A percentile compares a stretch with the other conserved stretches of the same genome.
Conservation (phyloP, 2,329 filamentous ascomycete species). For the Aspergillus sp. region DNA sequence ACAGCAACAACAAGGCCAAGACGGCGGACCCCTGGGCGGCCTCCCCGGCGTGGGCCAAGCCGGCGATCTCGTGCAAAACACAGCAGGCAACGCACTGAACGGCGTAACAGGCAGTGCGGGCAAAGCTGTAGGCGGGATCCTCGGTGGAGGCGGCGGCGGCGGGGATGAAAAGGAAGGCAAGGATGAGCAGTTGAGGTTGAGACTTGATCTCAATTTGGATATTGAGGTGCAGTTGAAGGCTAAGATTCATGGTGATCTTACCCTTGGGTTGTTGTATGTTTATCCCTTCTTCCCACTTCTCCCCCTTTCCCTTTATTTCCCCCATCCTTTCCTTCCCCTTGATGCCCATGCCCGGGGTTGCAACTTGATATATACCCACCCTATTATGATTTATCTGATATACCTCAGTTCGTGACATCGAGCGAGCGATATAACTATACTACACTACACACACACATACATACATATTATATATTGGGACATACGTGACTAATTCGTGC, state of each 20-base stretch:
- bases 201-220: constrained; percentile 74
- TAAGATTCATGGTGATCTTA: constrained; percentile 77
- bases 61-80: constrained; percentile 56
- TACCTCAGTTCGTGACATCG: no score
- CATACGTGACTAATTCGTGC: no score
- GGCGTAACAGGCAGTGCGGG: constrained; percentile 43
- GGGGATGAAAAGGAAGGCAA: constrained; percentile 49
- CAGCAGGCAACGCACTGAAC: constrained; percentile 50
- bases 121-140: constrained; percentile 45
- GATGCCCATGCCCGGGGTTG: no score
- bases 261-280: constrained; percentile 71
- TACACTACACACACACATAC: no score
- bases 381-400: no score
- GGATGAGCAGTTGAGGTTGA: constrained; percentile 65
- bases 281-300: background rate
- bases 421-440: no score
- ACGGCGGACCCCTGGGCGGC: constrained; percentile 45
- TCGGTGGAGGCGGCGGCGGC: constrained; percentile 30
- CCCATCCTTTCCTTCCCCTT: background rate
- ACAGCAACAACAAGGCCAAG: constrained; percentile 40
- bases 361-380: no score
- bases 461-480: no score
- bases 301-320: background rate
- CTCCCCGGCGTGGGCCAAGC: constrained; percentile 61
- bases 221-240: constrained; percentile 81